Conservation (phyloP, 495 filamentous ascomycete species). For the Neurospora sp. region DNA sequence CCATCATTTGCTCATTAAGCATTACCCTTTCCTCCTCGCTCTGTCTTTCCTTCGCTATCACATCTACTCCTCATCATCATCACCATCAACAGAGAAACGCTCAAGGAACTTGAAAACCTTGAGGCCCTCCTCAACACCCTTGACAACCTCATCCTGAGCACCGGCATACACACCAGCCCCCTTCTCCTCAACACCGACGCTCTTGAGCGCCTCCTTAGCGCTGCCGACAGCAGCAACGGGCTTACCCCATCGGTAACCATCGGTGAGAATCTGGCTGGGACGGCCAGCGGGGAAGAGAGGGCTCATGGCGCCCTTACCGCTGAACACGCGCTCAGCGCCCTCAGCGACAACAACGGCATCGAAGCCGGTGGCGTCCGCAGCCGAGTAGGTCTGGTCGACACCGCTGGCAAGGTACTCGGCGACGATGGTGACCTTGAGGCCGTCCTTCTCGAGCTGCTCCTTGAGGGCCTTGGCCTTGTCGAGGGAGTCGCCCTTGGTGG, state of each 20-base stretch:
- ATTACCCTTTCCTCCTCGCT: not conserved
- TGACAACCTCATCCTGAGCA: slow-evolving; percentile 13
- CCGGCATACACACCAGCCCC: slow-evolving; percentile 45
- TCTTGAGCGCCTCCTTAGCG: slow-evolving; percentile 27
- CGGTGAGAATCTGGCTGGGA: slow-evolving; percentile 53
- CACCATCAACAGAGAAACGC: not conserved
- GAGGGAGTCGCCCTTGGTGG: slow-evolving; percentile 25
- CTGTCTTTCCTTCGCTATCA: not conserved
- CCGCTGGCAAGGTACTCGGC: slow-evolving; percentile 47
- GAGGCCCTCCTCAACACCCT: slow-evolving; percentile 45
- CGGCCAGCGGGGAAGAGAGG: slow-evolving; percentile 55
- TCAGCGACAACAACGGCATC: slow-evolving; percentile 57
- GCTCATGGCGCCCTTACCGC: slow-evolving; percentile 16
- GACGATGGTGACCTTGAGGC: slow-evolving; percentile 51
- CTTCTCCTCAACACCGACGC: slow-evolving; percentile 23
- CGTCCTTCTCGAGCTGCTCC: slow-evolving; percentile 31
- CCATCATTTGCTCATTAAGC: not conserved
- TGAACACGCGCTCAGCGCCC: slow-evolving; percentile 48
- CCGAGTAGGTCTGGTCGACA: slow-evolving; percentile 61
- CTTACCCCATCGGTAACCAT: slow-evolving; percentile 65
- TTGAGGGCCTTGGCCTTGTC: slow-evolving; percentile 40
- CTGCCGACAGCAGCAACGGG: slow-evolving; percentile 53
- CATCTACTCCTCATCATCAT: not conserved
- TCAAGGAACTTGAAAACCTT: slow-evolving; percentile 45
- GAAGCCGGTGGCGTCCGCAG: slow-evolving; percentile 59